Percentiles rank a stretch among this genome's conserved stretches.
Evolutionary conservation across 1,139 yeast species (phyloP).

Genomic region (Keqinozyma sinolaborantium): DNA sequence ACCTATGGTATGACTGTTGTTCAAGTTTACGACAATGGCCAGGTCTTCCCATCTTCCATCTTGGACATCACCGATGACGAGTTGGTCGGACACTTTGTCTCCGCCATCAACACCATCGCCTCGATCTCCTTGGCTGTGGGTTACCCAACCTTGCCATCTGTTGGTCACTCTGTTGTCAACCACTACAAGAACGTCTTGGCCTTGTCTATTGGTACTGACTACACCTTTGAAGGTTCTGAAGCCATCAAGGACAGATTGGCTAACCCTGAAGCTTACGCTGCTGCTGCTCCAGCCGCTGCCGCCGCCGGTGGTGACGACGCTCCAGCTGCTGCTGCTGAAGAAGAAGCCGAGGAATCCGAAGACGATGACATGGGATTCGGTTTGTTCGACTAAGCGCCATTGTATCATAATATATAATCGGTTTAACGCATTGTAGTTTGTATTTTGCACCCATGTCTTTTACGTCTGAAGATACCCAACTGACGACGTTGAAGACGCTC

Average conservation of each 20-base stretch:
- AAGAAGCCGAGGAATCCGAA: conserved; percentile 70
- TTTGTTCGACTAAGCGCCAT: conserved; percentile 60
- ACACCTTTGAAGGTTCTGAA: conserved; percentile 99
- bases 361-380: conserved; percentile 94
- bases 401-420: conserved; percentile 8
- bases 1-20: conserved; percentile 96
- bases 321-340: conserved; percentile 57
- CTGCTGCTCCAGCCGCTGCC: conserved; percentile 95
- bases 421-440: not conserved
- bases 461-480: conserved; percentile 13
- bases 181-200: conserved; percentile 99
- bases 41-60: conserved; percentile 93
- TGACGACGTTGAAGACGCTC: conserved; percentile 7
- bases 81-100: conserved; percentile 85
- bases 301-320: conserved; percentile 83
- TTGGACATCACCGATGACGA: conserved; percentile 98
- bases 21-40: conserved; percentile 98
- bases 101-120: conserved; percentile 93
- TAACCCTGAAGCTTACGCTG: conserved; percentile 89
- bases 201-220: conserved; percentile 96
- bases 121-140: conserved; percentile 95
- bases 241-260: conserved; percentile 96
- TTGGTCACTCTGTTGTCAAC: conserved; percentile 98
- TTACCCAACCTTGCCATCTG: conserved; percentile 99
- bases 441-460: conserved; percentile 1